Evolutionary conservation across 371 early-diverging fungal genomes (phyloP), one percentile per base, ranked within the genome.

Genomic region (Mucor plumbeus): DNA sequence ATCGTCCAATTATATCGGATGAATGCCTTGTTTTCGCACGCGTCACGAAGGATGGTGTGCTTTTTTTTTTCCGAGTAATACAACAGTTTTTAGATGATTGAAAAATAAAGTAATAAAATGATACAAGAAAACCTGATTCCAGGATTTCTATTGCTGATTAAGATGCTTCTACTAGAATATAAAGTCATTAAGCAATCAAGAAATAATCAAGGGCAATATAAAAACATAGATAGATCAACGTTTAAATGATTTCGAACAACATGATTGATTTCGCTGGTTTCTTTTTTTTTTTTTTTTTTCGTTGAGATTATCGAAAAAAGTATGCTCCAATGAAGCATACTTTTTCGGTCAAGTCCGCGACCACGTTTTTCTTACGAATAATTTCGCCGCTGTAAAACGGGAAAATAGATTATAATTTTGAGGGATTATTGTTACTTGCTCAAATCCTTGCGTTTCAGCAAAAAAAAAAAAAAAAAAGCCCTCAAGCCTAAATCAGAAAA

Each of bases 341-440:
- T n/a, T 15, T 41, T 47, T 61, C 56, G 61, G 67, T 31, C 57
- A 68, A 68, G 68, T 68, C 63, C 68, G 63, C 63, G 63, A 68
- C 68, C 68, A 68, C 68, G 68, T 68, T 68, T 62, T 68, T 57
- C 36, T 44, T 44, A 13, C 55, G 31, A 35, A 31, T 62, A 63
- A 13, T 17, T 19, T 47, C 68, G 63, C 57, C 68, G 68, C 55
- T 58, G 44, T 31, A 68, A 68, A 63, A 57, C 57, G 57, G 56
- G 43, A 57, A 64, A 44, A 64, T 44, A 44, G 39, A 56, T 38
- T 40, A 34, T 40, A 10, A 14, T 11, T 38, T 40, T 63, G 64
- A 63, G 64, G 64, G 57, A 64, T 64, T 64, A 56, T 57, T 64
- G 9, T 26, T 41, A 59, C 40, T 59, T 40, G 61, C 7, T 58